Conservation (phyloP, 2,329 filamentous ascomycete species). For the Cladosporium sp. region DNA sequence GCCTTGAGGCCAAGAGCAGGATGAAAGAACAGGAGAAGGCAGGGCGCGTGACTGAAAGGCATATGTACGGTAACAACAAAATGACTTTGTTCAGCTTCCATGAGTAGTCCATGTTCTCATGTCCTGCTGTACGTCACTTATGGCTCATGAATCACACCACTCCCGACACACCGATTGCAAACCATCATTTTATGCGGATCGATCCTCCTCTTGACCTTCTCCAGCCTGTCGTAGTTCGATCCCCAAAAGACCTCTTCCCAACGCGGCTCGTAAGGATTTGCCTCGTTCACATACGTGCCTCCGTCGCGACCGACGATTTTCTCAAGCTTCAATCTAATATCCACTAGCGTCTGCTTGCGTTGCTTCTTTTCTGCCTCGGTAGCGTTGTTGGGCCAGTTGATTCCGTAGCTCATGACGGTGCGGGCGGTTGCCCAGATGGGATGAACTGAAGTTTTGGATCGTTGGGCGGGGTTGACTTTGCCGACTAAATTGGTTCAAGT, state of each 20-base stretch:
- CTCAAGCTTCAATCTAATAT: not conserved
- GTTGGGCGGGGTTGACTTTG: not conserved
- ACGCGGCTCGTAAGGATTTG: slow-evolving; percentile 2
- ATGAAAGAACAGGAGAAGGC: no score
- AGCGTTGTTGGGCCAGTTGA: slow-evolving; percentile 6
- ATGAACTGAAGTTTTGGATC: slow-evolving; percentile 1
- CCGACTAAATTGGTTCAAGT: not conserved
- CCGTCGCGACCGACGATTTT: not conserved
- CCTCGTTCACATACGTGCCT: slow-evolving; percentile 3
- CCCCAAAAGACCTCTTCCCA: slow-evolving; percentile 9
- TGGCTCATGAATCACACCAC: not conserved
- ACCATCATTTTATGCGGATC: not conserved
- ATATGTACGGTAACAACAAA: not conserved
- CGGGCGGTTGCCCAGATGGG: not conserved
- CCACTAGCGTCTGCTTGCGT: not conserved
- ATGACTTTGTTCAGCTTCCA: no score
- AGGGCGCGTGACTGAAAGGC: no score
- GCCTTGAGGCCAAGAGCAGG: not conserved
- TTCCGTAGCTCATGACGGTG: slow-evolving; percentile 4
- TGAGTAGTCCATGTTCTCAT: not conserved
- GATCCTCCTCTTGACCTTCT: slow-evolving; percentile 2
- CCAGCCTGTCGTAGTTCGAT: not conserved
- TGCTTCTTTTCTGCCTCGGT: not conserved
- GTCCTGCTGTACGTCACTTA: not conserved
- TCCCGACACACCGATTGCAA: not conserved